Conservation (phyloP, 257 asterid genomes). For the Fraxinus quadrangulata region DNA sequence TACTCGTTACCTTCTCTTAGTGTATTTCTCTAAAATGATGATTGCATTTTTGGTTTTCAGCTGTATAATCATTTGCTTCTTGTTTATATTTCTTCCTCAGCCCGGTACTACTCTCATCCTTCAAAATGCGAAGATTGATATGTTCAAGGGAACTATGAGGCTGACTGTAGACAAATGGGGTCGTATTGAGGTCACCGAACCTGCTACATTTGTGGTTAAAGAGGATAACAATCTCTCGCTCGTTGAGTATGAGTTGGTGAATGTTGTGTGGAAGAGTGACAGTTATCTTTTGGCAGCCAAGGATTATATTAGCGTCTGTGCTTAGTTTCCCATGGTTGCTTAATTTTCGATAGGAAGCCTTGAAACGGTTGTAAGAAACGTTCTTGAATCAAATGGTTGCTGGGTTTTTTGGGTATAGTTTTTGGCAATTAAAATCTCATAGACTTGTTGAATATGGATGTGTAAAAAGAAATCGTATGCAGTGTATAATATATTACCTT, state of each 20-base stretch:
- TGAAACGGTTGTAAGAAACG: too few species aligned
- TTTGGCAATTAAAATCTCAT: neutral
- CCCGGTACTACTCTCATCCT: slow-evolving; percentile 53
- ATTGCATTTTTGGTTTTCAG: neutral
- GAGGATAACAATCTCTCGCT: slow-evolving; percentile 67
- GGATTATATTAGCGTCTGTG: too few species aligned
- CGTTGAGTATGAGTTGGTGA: slow-evolving; percentile 70
- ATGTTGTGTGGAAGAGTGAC: slow-evolving; percentile 35
- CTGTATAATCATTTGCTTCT: slow-evolving; percentile 2
- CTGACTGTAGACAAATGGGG: slow-evolving; percentile 83
- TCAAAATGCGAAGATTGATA: slow-evolving; percentile 69
- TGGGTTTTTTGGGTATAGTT: neutral
- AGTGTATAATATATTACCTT: neutral
- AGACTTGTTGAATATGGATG: neutral
- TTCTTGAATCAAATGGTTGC: neutral
- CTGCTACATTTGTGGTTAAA: slow-evolving; percentile 55
- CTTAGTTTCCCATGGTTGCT: too few species aligned
- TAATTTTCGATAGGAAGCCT: too few species aligned
- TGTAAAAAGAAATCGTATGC: neutral
- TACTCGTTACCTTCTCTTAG: neutral
- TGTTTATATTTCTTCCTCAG: slow-evolving; percentile 24
- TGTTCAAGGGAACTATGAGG: slow-evolving; percentile 75
- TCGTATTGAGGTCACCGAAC: slow-evolving; percentile 54
- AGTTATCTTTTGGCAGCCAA: neutral
- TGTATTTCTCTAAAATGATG: neutral